These are phyloP conservation scores for Lasiosphaeria ovina DNA, from an alignment of 495 filamentous ascomycete genomes.

Conservation along the genomic window DNA sequence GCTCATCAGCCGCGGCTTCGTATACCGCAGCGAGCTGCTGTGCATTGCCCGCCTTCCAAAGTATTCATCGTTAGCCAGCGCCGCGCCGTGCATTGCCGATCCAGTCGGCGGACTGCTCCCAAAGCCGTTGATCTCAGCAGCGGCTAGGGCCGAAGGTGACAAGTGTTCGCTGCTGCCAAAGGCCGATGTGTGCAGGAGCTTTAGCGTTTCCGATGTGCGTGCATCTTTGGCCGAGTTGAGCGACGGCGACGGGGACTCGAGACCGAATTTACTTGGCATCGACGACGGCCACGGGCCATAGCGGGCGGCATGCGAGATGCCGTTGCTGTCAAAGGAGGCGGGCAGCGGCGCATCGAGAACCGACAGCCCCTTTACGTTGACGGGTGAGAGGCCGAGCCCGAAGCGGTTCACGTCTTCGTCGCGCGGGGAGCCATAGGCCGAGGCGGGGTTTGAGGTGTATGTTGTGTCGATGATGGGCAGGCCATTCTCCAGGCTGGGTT, in stretches of 20 bases:
- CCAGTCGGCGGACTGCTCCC: constrained; percentile 66
- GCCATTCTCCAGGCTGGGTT: constrained; percentile 47
- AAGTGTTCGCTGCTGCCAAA: constrained; percentile 61
- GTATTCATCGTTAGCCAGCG: constrained; percentile 59
- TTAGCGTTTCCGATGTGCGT: constrained; percentile 69
- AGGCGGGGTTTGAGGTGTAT: constrained; percentile 70
- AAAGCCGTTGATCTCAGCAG: constrained; percentile 45
- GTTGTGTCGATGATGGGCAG: constrained; percentile 80
- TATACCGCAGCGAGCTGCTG: constrained; percentile 64
- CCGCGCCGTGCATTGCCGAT: constrained; percentile 30
- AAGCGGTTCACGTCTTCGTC: constrained; percentile 61
- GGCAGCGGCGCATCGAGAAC: constrained; percentile 94
- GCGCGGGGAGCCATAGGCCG: constrained; percentile 83
- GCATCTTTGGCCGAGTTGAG: constrained; percentile 55
- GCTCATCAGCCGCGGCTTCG: constrained; percentile 71
- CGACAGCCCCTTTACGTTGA: constrained; percentile 62
- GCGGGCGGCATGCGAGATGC: constrained; percentile 84
- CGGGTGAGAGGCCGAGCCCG: constrained; percentile 73
- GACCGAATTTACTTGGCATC: constrained; percentile 85
- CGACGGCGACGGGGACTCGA: constrained; percentile 85
- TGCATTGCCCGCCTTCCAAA: constrained; percentile 75
- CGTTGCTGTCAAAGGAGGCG: constrained; percentile 94
- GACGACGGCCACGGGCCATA: constrained; percentile 91
- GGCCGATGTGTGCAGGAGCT: constrained; percentile 78
- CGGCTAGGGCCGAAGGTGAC: constrained; percentile 49